A percentile compares a stretch with the other conserved stretches of the same genome.
phyloP scores from a whole-genome alignment of 257 asterid species.

The Anisodus tanguticus region DNA sequence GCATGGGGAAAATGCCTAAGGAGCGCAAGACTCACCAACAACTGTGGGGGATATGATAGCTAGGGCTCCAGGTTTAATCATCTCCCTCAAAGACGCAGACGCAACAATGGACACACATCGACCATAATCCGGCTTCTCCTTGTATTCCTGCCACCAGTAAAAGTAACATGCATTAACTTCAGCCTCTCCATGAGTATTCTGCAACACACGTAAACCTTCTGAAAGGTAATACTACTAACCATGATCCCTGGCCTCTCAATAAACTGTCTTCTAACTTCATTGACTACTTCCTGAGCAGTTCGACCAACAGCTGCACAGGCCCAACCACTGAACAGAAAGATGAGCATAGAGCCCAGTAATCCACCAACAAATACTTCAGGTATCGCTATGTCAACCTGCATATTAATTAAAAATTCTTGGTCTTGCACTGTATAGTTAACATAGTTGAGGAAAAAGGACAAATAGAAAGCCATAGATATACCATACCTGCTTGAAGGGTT shows the following conservation, averaged over 20 bases:
- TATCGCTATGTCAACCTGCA: constrained; percentile 94
- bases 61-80: constrained; percentile 98
- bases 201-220: constrained; percentile 24
- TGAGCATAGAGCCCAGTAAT: constrained; percentile 95
- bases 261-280: constrained; percentile 97
- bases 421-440: constrained; percentile 5
- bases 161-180: constrained; percentile 8
- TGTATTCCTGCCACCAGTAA: constrained; percentile 70
- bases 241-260: constrained; percentile 99
- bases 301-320: constrained; percentile 99
- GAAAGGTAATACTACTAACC: constrained; percentile 57
- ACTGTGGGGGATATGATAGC: constrained; percentile 92
- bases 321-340: constrained; percentile 96
- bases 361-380: constrained; percentile 99
- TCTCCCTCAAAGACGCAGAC: constrained; percentile 95
- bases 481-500: constrained; percentile 73
- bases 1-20: neutral
- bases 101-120: constrained; percentile 99
- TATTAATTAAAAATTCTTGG: constrained; percentile 10
- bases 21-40: constrained; percentile 60
- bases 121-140: constrained; percentile 96
- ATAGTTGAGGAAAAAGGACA: neutral
- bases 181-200: neutral
- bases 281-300: constrained; percentile 98
- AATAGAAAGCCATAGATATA: constrained; percentile 21